phyloP scores from a whole-genome alignment of 306 rosid genomes.

The Mucuna pruriens region DNA sequence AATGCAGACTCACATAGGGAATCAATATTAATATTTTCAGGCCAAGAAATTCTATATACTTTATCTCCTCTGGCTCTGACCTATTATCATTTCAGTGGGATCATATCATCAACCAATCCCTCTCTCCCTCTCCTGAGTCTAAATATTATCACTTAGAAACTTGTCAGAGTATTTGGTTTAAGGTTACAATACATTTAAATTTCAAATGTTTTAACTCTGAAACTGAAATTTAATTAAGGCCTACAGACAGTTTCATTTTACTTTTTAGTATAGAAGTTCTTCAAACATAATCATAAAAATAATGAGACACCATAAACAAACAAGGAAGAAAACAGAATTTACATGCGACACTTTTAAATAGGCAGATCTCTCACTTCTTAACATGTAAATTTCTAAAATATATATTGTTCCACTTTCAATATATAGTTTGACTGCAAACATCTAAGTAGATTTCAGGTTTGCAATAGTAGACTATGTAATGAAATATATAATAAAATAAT shows the following conservation, averaged over 20 bases:
- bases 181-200: neutral
- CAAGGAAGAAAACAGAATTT: slow-evolving; percentile 11
- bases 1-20: neutral
- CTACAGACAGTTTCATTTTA: neutral
- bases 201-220: neutral
- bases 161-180: neutral
- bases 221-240: neutral
- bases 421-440: neutral
- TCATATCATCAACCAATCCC: neutral
- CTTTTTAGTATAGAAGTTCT: neutral
- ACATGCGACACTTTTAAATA: neutral
- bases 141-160: neutral
- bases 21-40: neutral
- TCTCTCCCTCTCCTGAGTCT: neutral
- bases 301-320: neutral
- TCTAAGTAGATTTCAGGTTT: neutral
- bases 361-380: slow-evolving; percentile 12
- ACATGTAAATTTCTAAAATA: neutral
- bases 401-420: neutral
- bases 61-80: neutral
- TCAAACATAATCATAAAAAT: neutral
- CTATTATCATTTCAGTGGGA: neutral
- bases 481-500: slow-evolving; percentile 13
- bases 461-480: neutral
- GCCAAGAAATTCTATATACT: neutral